Conservation (phyloP, 2,329 filamentous ascomycete genomes). For the Aspergillus puulaauensis region DNA sequence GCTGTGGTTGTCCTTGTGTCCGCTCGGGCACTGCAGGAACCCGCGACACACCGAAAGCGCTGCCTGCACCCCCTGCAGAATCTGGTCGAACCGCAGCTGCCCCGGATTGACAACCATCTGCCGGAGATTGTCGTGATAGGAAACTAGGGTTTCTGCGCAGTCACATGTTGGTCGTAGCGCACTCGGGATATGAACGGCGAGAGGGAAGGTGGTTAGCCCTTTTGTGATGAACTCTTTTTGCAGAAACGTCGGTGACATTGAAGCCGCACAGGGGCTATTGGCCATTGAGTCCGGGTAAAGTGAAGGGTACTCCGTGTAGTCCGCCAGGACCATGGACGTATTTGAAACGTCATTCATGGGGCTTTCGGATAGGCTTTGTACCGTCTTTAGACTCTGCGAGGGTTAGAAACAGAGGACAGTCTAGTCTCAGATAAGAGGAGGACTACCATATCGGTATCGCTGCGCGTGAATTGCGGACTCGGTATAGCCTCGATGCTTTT, state of each 20-base stretch:
- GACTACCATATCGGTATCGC: conserved; percentile 7
- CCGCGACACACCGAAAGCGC: conserved; percentile 30
- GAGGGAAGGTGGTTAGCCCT: conserved; percentile 25
- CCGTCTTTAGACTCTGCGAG: conserved; percentile 1
- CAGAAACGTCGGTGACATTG: conserved; percentile 32
- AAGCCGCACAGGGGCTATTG: conserved; percentile 23
- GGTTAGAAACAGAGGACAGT: neutral
- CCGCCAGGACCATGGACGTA: conserved; percentile 10
- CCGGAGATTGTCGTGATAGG: conserved; percentile 33
- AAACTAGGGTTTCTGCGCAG: conserved; percentile 30
- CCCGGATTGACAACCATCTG: conserved; percentile 26
- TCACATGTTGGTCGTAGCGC: conserved; percentile 25
- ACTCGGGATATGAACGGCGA: conserved; percentile 29
- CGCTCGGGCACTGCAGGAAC: conserved; percentile 31
- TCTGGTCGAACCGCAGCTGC: conserved; percentile 32
- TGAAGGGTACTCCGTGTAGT: conserved; percentile 11
- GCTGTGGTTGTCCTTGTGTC: conserved; percentile 28
- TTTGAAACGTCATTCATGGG: conserved; percentile 19
- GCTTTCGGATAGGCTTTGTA: conserved; percentile 25
- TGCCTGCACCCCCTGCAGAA: conserved; percentile 30
- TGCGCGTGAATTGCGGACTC: conserved; percentile 1
- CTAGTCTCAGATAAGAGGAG: neutral
- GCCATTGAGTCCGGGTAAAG: conserved; percentile 11
- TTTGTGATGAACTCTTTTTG: conserved; percentile 30
- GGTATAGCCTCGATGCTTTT: conserved; percentile 3